phyloP scores from a whole-genome alignment of 2,329 filamentous ascomycete species.

The Macrophomina tecta region DNA sequence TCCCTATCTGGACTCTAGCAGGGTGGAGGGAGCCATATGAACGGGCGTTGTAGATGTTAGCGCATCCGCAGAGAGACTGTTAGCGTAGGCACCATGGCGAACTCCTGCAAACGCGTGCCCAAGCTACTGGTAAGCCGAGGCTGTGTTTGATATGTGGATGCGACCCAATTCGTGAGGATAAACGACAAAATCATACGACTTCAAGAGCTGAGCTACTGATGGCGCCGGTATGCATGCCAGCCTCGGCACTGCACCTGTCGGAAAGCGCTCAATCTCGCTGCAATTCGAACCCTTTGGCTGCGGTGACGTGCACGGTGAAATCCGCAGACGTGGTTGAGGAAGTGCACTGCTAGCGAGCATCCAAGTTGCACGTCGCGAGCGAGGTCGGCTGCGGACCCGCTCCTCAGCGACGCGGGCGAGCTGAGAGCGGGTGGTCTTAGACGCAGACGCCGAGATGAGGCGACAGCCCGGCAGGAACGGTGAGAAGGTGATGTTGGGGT shows the following conservation, averaged over 20 bases:
- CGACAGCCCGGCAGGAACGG: neutral
- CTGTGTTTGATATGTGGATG: neutral
- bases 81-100: neutral
- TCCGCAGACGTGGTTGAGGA: neutral
- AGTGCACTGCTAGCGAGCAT: neutral
- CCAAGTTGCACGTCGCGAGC: neutral
- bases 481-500: neutral
- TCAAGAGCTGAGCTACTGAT: neutral
- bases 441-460: neutral
- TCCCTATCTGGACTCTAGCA: neutral
- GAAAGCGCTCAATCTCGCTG: neutral
- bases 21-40: neutral
- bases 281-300: neutral
- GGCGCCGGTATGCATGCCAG: neutral
- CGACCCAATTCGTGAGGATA: neutral
- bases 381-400: neutral
- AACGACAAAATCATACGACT: constrained; percentile 16
- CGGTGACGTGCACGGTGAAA: neutral
- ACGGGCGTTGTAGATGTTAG: neutral
- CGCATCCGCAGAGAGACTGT: no score
- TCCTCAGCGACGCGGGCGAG: neutral
- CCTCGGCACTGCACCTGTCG: constrained; percentile 9
- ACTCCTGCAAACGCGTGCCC: neutral
- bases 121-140: neutral
- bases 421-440: neutral